Conservation (phyloP, 176 grass and related monocot species). For the Zea luxurians region DNA sequence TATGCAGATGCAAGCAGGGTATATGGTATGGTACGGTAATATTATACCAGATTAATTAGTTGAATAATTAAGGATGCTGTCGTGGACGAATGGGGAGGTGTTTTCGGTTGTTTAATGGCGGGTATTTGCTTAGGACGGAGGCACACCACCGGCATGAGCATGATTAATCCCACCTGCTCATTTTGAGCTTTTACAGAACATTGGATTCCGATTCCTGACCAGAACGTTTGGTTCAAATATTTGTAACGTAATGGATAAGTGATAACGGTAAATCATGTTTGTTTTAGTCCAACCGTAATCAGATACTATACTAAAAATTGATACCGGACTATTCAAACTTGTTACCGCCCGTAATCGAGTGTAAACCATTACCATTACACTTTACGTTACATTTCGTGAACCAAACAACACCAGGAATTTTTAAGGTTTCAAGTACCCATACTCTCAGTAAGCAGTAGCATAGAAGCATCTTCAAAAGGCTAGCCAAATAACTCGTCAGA, state of each 20-base stretch:
- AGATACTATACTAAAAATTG: no score
- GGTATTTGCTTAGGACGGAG: conserved; percentile 35
- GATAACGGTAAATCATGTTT: no score
- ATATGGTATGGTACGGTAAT: conserved; percentile 17
- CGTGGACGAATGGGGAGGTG: neutral
- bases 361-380: no score
- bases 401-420: neutral
- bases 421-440: conserved; percentile 1
- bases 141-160: conserved; percentile 29
- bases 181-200: conserved; percentile 39
- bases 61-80: conserved; percentile 35
- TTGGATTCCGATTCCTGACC: conserved; percentile 45
- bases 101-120: conserved; percentile 16
- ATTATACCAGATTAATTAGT: conserved; percentile 17
- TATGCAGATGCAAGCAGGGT: neutral
- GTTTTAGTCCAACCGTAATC: no score
- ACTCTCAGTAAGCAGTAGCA: neutral
- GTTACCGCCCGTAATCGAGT: no score
- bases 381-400: no score
- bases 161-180: conserved; percentile 26
- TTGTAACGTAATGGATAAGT: no score
- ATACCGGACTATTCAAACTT: no score
- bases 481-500: no score
- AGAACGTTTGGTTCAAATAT: no score
- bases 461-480: neutral